Conservation (phyloP, 129 eudicot genomes). For the Flaveria ramosissima region DNA sequence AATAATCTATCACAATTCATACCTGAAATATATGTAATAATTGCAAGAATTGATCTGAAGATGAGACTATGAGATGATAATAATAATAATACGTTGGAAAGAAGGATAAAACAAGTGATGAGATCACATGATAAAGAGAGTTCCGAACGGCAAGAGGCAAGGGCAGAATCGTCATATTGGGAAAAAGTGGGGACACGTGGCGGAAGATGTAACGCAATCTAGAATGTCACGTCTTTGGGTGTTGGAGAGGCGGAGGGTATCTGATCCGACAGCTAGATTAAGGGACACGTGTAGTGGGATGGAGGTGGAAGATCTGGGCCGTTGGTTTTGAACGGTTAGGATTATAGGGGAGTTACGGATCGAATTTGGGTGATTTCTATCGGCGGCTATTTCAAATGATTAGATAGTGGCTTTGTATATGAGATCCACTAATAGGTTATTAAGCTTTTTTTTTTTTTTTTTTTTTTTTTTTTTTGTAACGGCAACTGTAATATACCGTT, state of each 20-base stretch:
- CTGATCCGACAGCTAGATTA: slow-evolving; percentile 30
- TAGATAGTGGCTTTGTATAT: no score
- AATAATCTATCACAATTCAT: slow-evolving; percentile 18
- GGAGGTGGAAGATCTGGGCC: slow-evolving; percentile 2
- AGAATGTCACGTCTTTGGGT: slow-evolving; percentile 47
- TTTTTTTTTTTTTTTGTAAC: no score
- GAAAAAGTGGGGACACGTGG: slow-evolving; percentile 39
- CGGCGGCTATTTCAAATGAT: neutral
- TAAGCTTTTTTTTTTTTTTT: no score
- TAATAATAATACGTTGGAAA: neutral
- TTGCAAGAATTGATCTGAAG: slow-evolving; percentile 46
- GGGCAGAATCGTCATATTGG: slow-evolving; percentile 40
- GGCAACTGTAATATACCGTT: no score
- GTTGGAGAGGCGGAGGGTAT: slow-evolving; percentile 26
- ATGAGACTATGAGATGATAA: slow-evolving; percentile 26
- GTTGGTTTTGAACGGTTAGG: slow-evolving; percentile 18
- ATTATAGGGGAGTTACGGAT: neutral
- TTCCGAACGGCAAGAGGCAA: slow-evolving; percentile 45
- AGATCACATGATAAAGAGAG: slow-evolving; percentile 52
- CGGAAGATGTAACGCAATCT: slow-evolving; percentile 39
- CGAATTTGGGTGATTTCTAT: neutral
- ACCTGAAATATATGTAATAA: slow-evolving; percentile 33
- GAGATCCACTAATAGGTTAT: no score
- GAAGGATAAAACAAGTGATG: slow-evolving; percentile 47
- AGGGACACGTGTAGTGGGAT: slow-evolving; percentile 27